phyloP scores from a whole-genome alignment of 192 early-diverging fungal species.

The Coemansia sp. region DNA sequence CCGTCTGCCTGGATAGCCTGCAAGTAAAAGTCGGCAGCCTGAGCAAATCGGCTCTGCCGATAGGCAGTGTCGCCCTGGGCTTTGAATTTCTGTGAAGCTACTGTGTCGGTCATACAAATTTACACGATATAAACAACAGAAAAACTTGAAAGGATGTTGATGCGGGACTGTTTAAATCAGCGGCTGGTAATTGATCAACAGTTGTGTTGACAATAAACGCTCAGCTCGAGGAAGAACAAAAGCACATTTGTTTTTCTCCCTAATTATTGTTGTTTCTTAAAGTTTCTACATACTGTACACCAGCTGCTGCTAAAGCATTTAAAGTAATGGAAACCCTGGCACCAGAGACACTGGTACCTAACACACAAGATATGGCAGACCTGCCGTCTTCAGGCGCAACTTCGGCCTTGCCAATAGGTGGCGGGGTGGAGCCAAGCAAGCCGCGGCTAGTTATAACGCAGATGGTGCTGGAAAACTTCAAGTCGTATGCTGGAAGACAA shows the following conservation, averaged over 20 bases:
- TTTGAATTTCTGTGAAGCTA: constrained; percentile 23
- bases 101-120: background rate
- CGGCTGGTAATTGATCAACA: background rate
- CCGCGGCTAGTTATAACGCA: constrained; percentile 69
- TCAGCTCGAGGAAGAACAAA: background rate
- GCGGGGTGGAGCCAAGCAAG: constrained; percentile 10
- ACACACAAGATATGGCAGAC: constrained; percentile 16
- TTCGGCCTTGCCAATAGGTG: background rate
- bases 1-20: constrained; percentile 64
- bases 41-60: constrained; percentile 56
- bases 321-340: background rate
- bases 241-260: background rate
- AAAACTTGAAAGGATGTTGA: background rate
- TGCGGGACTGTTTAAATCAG: background rate
- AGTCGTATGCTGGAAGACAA: constrained; percentile 88
- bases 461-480: constrained; percentile 94
- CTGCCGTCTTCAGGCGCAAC: background rate
- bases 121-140: background rate
- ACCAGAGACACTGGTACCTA: constrained; percentile 14
- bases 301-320: background rate
- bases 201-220: constrained; percentile 9
- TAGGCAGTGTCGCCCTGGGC: constrained; percentile 64
- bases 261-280: constrained; percentile 2
- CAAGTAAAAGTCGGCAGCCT: constrained; percentile 66
- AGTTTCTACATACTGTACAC: background rate